Percentiles rank a stretch among this genome's conserved stretches.
Conservation (phyloP, 1,139 yeast species). For the Debaryomycetaceae sp. region DNA sequence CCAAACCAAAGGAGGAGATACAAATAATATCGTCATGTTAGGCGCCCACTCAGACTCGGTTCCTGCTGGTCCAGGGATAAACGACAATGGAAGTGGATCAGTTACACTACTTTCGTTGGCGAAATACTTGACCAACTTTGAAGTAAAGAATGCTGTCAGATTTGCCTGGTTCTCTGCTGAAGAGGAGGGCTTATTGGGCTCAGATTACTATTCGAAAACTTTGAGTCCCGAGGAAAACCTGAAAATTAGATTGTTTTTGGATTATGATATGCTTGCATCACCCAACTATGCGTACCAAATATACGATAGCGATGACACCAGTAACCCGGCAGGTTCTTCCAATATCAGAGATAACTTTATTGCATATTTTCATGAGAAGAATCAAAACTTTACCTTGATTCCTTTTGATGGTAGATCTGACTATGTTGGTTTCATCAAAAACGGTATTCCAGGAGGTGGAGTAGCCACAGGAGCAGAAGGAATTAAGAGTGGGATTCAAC, state of each 20-base stretch:
- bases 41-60: conserved; percentile 6
- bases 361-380: background rate
- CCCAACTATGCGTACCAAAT: conserved; percentile 17
- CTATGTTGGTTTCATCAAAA: conserved; percentile 4
- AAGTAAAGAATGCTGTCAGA: conserved; percentile 15
- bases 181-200: conserved; percentile 17
- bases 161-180: conserved; percentile 20
- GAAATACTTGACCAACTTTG: background rate
- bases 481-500: conserved; percentile 11
- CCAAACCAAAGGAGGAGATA: conserved; percentile 3
- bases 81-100: conserved; percentile 5
- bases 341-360: conserved; percentile 1
- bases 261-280: conserved; percentile 19
- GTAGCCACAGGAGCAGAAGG: conserved; percentile 19
- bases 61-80: conserved; percentile 4
- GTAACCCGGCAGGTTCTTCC: conserved; percentile 3
- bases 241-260: conserved; percentile 15
- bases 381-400: background rate
- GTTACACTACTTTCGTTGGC: conserved; percentile 4
- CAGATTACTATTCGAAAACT: conserved; percentile 13
- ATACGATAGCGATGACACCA: conserved; percentile 14
- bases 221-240: conserved; percentile 10
- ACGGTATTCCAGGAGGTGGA: conserved; percentile 16
- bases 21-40: conserved; percentile 3
- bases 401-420: conserved; percentile 5